Evolutionary conservation across 2,329 filamentous ascomycete genomes (phyloP), one percentile per base, ranked within the genome.

Genomic region (Sporothrix curviconia): DNA sequence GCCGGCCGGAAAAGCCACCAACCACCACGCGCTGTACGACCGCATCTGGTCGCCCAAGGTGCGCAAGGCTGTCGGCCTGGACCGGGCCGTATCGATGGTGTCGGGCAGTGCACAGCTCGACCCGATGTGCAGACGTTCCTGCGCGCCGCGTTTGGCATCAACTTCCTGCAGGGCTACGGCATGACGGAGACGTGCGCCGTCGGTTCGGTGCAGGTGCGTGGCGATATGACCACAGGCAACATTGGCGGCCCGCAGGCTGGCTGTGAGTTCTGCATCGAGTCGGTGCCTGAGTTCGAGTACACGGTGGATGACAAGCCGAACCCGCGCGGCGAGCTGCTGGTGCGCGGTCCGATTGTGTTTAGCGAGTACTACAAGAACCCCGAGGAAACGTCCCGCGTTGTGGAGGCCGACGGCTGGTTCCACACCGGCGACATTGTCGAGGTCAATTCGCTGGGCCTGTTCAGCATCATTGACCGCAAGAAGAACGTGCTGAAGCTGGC

Each of bases 401-500:
- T 97, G 46, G 90, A 92, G 8, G 77, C 86, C 32, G 91, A 96
- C 63, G 94, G 94, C 61, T 99, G 94, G 94, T 97, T 99, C 82
- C 88, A 89, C 70, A 96, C 91, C 0, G 94, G 94, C 56, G 94
- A 99, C 67, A 92, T 99, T 63, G 90, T 85, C 67, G 82, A 85
- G 62, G 79, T 99, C 24, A 94, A 99, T 72, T 84, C 85, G 64
- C 73, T 89, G 68, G 94, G 94, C 61, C 89, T 92, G 60, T 87
- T 97, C 78, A 85, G 83, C 72, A 95, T 99, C 72, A 87, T 99
- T 66, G 94, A 99, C 73, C 91, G 94, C 66, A 87, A 91, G 75
- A 99, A 99, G 87, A 97, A 97, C 74, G 90, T 99, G n/a, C 84
- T 99, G 69, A 99, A 99, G 81, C 83, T 99, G 57, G 86, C 92